These are phyloP conservation scores for Paraphaeosphaeria minitans DNA, from an alignment of 2,329 filamentous ascomycete species.

Conservation along the genomic window DNA sequence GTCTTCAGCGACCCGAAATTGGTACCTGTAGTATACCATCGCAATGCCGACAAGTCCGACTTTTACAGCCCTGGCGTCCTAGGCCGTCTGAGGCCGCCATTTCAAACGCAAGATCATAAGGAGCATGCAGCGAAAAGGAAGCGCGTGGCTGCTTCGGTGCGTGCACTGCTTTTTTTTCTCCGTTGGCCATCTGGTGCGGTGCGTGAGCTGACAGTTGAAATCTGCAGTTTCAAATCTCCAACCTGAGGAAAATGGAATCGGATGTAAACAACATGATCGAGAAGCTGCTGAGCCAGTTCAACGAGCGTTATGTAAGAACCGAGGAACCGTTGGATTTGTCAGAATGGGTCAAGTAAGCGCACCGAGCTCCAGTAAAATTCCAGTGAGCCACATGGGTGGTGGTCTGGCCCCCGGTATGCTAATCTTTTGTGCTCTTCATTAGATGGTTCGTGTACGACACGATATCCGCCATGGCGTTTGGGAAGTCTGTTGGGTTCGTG, in stretches of 20 bases:
- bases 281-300: not conserved
- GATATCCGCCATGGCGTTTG: slow-evolving; percentile 3
- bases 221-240: slow-evolving; percentile 5
- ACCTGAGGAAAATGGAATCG: not conserved
- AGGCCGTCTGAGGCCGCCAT: not conserved
- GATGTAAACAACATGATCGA: not conserved
- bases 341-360: slow-evolving; percentile 3
- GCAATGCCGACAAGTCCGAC: slow-evolving; percentile 5
- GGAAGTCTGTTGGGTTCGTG: not conserved
- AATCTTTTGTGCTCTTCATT: too few species aligned
- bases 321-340: not conserved
- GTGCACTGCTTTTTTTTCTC: too few species aligned
- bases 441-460: slow-evolving; percentile 7
- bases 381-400: too few species aligned
- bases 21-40: not conserved
- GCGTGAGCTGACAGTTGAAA: too few species aligned
- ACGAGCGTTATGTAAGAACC: not conserved
- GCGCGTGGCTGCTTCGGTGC: slow-evolving; percentile 3
- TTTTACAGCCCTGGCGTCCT: slow-evolving; percentile 5
- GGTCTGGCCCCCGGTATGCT: too few species aligned
- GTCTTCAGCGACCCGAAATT: slow-evolving; percentile 1
- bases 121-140: slow-evolving; percentile 3
- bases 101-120: slow-evolving; percentile 1
- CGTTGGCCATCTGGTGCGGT: too few species aligned
- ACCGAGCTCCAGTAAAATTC: too few species aligned